Evolutionary conservation across 1,284 basidiomycete species (phyloP).

Genomic region (Ceratobasidium sp.): DNA sequence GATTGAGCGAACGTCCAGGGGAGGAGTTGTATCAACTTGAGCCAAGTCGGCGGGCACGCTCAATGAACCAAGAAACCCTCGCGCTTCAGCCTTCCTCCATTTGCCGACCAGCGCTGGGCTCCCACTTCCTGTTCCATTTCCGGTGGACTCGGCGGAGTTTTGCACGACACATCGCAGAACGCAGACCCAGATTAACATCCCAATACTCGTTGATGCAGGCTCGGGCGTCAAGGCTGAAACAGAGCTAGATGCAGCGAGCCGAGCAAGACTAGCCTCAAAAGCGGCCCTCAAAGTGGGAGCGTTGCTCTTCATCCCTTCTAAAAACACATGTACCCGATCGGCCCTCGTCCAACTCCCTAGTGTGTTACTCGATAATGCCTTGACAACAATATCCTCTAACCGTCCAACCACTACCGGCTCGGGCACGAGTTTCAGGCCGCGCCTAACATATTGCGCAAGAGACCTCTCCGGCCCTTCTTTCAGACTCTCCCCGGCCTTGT

Average conservation of each 20-base stretch:
- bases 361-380: slow-evolving; percentile 52
- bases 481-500: background rate
- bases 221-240: slow-evolving; percentile 52
- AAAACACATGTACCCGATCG: slow-evolving; percentile 41
- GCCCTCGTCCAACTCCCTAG: slow-evolving; percentile 49
- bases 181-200: slow-evolving; percentile 63
- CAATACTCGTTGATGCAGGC: slow-evolving; percentile 57
- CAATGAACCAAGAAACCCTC: slow-evolving; percentile 69
- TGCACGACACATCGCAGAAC: slow-evolving; percentile 69
- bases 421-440: slow-evolving; percentile 50
- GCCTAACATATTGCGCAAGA: slow-evolving; percentile 49
- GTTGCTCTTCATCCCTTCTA: slow-evolving; percentile 54
- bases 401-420: slow-evolving; percentile 52
- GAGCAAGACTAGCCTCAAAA: slow-evolving; percentile 10
- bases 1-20: slow-evolving; percentile 66
- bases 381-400: slow-evolving; percentile 50
- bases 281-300: slow-evolving; percentile 58
- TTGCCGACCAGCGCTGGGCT: slow-evolving; percentile 69
- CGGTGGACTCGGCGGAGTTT: slow-evolving; percentile 57
- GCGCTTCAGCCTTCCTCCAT: slow-evolving; percentile 76
- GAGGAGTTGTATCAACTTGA: slow-evolving; percentile 46
- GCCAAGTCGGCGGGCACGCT: slow-evolving; percentile 48
- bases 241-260: slow-evolving; percentile 48
- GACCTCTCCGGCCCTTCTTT: background rate
- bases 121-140: slow-evolving; percentile 61